A percentile compares a stretch with the other conserved stretches of the same genome.
Evolutionary conservation across 2,329 filamentous ascomycete species (phyloP).

Genomic region (Hymenoscyphus albidus): DNA sequence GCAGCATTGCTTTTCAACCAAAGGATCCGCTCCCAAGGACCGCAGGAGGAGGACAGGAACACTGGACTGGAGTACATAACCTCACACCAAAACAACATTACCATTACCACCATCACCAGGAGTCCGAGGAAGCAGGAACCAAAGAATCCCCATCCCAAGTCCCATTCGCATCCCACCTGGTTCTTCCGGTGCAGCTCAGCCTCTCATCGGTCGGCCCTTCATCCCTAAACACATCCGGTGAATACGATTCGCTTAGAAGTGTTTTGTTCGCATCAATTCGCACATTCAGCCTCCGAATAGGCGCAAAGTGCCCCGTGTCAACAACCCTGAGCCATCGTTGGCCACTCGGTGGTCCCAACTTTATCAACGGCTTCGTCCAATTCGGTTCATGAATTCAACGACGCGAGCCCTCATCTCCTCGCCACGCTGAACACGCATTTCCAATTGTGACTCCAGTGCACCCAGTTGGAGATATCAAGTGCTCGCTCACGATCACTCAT

Average conservation of each 20-base stretch:
- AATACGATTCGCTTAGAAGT: constrained; percentile 1
- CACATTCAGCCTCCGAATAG: neutral
- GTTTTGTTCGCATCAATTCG: neutral
- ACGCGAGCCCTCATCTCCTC: neutral
- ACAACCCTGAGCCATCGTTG: neutral
- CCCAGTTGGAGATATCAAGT: neutral
- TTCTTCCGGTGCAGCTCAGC: neutral
- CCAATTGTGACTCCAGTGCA: neutral
- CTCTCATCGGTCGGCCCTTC: neutral
- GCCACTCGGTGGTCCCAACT: neutral
- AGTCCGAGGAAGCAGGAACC: neutral
- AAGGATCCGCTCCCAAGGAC: neutral
- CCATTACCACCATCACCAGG: neutral
- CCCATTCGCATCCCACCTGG: neutral
- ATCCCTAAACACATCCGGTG: neutral
- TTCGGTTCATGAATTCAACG: neutral
- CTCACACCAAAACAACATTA: neutral
- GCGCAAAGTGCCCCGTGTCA: neutral
- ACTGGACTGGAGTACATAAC: neutral
- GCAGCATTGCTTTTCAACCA: neutral
- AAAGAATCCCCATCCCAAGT: neutral
- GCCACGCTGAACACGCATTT: neutral
- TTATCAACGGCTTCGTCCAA: neutral
- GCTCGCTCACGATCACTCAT: neutral
- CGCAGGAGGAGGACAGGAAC: neutral